Conservation (phyloP, 164 flowering plant species). For the Vitis labrusca region DNA sequence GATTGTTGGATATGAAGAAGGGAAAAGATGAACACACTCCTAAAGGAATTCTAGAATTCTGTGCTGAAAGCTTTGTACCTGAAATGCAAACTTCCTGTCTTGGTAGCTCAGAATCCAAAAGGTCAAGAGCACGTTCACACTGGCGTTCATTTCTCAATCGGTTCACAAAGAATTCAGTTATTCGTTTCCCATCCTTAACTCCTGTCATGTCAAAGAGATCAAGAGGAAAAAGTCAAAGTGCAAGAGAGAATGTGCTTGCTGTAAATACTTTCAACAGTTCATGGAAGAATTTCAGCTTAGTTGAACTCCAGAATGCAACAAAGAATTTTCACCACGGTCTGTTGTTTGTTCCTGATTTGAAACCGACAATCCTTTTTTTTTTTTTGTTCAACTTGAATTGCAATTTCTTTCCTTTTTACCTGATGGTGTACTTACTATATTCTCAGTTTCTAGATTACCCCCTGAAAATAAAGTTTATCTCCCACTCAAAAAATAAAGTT, state of each 20-base stretch:
- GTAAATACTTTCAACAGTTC: conserved; percentile 33
- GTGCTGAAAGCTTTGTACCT: conserved; percentile 16
- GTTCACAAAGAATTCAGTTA: conserved; percentile 35
- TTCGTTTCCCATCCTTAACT: conserved; percentile 33
- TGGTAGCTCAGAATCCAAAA: background rate
- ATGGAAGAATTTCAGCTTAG: conserved; percentile 35
- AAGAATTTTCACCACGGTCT: conserved; percentile 43
- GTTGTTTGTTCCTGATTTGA: conserved; percentile 1
- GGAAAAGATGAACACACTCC: conserved; percentile 30
- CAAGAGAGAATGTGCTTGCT: conserved; percentile 15
- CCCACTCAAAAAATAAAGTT: no score
- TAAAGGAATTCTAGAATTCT: conserved; percentile 44
- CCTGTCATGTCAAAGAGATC: conserved; percentile 29
- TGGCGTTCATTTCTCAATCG: conserved; percentile 41
- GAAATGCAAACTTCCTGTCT: conserved; percentile 4
- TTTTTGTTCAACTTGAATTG: no score
- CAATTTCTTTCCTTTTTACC: no score
- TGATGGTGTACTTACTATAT: no score
- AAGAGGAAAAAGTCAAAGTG: conserved; percentile 24
- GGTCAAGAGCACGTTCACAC: conserved; percentile 22
- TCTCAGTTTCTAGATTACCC: no score
- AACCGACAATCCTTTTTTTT: background rate
- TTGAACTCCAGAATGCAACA: conserved; percentile 44
- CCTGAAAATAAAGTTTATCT: no score
- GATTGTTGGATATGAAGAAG: conserved; percentile 32